These are phyloP conservation scores for Podospora sp. DNA, from an alignment of 495 filamentous ascomycete species.

Conservation along the genomic window DNA sequence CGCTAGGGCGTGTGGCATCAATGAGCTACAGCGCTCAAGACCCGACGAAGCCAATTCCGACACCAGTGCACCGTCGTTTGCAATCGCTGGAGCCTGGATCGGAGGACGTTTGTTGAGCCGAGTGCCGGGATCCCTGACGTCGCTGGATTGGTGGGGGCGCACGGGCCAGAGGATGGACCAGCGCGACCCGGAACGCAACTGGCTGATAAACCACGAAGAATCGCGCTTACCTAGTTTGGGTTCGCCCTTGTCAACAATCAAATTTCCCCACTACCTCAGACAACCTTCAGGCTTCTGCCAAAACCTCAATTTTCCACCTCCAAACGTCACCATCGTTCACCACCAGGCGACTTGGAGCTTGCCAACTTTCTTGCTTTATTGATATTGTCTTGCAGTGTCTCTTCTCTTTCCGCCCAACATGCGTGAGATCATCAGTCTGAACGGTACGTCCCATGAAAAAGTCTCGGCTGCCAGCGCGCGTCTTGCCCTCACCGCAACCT, in stretches of 20 bases:
- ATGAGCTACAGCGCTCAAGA: too few species aligned
- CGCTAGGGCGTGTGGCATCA: too few species aligned
- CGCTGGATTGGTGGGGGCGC: slow-evolving; percentile 6
- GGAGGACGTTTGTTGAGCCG: slow-evolving; percentile 5
- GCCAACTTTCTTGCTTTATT: slow-evolving; percentile 24
- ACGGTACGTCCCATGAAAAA: slow-evolving; percentile 69
- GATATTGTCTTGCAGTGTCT: slow-evolving; percentile 25
- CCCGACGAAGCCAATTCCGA: too few species aligned
- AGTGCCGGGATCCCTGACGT: slow-evolving; percentile 11
- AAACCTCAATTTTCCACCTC: slow-evolving; percentile 41
- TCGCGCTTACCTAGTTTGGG: slow-evolving; percentile 36
- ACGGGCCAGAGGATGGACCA: slow-evolving; percentile 10
- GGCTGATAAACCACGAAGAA: slow-evolving; percentile 30
- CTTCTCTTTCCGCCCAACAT: slow-evolving; percentile 60
- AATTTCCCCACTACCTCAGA: slow-evolving; percentile 42
- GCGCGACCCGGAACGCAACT: slow-evolving; percentile 22
- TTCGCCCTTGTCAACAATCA: slow-evolving; percentile 41
- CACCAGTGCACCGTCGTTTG: too few species aligned
- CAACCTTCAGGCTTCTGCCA: slow-evolving; percentile 35
- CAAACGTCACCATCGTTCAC: slow-evolving; percentile 30
- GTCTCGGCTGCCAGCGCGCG: slow-evolving; percentile 32
- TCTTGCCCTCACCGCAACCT: slow-evolving; percentile 38
- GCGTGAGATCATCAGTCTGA: slow-evolving; percentile 99
- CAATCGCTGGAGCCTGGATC: too few species aligned
- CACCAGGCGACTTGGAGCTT: slow-evolving; percentile 25